Conservation (phyloP, 495 filamentous ascomycete species). For the Penicillium subrubescens region DNA sequence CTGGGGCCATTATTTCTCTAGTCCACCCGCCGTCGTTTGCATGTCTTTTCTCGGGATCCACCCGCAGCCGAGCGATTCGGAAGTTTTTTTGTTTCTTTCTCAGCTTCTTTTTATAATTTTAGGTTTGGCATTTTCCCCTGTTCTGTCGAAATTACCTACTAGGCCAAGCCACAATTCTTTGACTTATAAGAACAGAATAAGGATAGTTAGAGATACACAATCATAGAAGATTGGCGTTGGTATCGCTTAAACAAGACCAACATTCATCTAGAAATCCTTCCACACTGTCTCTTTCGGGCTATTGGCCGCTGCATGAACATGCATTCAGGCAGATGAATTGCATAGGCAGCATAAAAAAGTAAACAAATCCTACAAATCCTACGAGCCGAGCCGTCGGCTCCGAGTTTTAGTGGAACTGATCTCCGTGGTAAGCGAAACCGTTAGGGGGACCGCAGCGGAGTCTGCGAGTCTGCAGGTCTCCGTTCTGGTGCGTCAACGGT, state of each 20-base stretch:
- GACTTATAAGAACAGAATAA: not conserved
- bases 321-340: not conserved
- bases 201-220: too few relatives aligned
- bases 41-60: conserved; percentile 11
- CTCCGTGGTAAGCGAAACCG: conserved; percentile 17
- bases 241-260: too few relatives aligned
- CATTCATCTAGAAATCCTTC: not conserved
- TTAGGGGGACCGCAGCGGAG: conserved; percentile 26
- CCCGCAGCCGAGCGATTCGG: conserved; percentile 3
- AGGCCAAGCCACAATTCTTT: not conserved
- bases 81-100: conserved; percentile 1
- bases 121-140: not conserved
- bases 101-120: not conserved
- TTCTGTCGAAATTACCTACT: not conserved
- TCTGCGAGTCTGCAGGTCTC: conserved; percentile 12
- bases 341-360: not conserved
- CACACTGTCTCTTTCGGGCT: not conserved
- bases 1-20: not conserved
- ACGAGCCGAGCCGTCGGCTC: conserved; percentile 21
- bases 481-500: not conserved
- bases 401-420: conserved; percentile 19
- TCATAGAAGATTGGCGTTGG: not conserved
- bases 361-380: conserved; percentile 10
- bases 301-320: not conserved
- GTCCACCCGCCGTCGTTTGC: not conserved